phyloP scores from a whole-genome alignment of 2,329 filamentous ascomycete species.

The Dendryphion nanum region DNA sequence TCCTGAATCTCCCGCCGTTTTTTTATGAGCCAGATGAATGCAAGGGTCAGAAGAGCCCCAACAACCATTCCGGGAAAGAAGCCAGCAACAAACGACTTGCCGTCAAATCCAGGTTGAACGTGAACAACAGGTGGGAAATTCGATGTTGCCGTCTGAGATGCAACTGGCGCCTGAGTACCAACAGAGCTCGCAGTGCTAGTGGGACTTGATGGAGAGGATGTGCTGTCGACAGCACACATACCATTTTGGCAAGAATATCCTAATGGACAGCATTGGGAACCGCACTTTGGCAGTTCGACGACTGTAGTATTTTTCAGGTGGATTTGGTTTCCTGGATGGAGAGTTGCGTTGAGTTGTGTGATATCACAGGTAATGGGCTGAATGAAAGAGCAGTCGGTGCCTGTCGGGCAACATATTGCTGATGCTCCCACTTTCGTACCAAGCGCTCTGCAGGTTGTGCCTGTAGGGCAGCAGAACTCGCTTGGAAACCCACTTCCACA shows the following conservation, averaged over 20 bases:
- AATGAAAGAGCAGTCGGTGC: constrained; percentile 59
- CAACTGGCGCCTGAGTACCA: constrained; percentile 26
- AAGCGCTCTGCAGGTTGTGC: constrained; percentile 58
- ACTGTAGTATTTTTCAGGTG: constrained; percentile 64
- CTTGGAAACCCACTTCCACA: constrained; percentile 59
- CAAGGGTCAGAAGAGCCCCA: constrained; percentile 31
- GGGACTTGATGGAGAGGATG: constrained; percentile 12
- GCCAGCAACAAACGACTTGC: constrained; percentile 37
- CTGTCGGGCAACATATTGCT: constrained; percentile 67
- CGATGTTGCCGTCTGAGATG: constrained; percentile 25
- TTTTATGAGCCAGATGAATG: constrained; percentile 34
- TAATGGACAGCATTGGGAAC: constrained; percentile 65
- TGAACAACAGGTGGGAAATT: constrained; percentile 16
- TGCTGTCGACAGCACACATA: constrained; percentile 53
- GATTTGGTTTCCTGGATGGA: constrained; percentile 58
- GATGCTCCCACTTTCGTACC: constrained; percentile 61
- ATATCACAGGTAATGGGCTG: constrained; percentile 65
- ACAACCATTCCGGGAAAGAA: constrained; percentile 39
- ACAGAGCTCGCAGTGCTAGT: constrained; percentile 16
- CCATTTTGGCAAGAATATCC: constrained; percentile 63
- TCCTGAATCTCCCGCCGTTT: constrained; percentile 29
- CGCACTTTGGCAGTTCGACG: constrained; percentile 57
- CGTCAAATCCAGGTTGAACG: constrained; percentile 24
- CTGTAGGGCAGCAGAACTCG: constrained; percentile 65
- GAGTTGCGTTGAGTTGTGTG: constrained; percentile 57